Percentiles rank a stretch among this genome's conserved stretches.
phyloP scores from a whole-genome alignment of 2,329 filamentous ascomycete species.

The Beauveria rudraprayagi region DNA sequence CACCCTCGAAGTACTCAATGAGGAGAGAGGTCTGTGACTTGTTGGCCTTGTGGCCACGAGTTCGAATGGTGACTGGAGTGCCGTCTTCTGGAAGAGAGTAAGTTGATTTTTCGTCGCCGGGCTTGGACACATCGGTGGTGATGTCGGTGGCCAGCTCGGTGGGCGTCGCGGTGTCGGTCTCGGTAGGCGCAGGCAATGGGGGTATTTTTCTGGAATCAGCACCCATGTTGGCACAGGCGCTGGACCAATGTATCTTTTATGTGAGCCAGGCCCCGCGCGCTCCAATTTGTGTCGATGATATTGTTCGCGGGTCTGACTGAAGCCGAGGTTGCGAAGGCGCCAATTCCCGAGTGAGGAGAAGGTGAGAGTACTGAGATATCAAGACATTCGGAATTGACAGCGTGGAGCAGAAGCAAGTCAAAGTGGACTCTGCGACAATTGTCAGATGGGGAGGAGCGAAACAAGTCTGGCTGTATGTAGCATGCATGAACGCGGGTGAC shows the following conservation, averaged over 20 bases:
- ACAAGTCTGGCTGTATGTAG: neutral
- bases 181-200: slow-evolving; percentile 72
- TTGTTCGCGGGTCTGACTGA: neutral
- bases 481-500: neutral
- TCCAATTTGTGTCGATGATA: neutral
- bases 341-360: neutral
- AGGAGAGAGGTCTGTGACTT: slow-evolving; percentile 81
- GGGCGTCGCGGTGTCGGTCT: slow-evolving; percentile 57
- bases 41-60: slow-evolving; percentile 51
- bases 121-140: slow-evolving; percentile 59
- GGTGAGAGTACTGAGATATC: neutral
- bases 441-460: neutral
- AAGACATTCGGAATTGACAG: slow-evolving; percentile 9
- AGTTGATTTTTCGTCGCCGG: slow-evolving; percentile 61
- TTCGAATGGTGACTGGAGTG: slow-evolving; percentile 86
- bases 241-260: slow-evolving; percentile 10
- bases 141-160: slow-evolving; percentile 59
- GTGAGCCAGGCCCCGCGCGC: neutral
- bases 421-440: slow-evolving; percentile 3
- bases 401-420: neutral
- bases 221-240: slow-evolving; percentile 37
- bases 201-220: slow-evolving; percentile 48
- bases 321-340: neutral
- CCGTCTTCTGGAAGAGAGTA: slow-evolving; percentile 81
- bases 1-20: slow-evolving; percentile 90